These are phyloP conservation scores for Hylodesmum podocarpum DNA, from an alignment of 306 rosid species.

Conservation along the genomic window DNA sequence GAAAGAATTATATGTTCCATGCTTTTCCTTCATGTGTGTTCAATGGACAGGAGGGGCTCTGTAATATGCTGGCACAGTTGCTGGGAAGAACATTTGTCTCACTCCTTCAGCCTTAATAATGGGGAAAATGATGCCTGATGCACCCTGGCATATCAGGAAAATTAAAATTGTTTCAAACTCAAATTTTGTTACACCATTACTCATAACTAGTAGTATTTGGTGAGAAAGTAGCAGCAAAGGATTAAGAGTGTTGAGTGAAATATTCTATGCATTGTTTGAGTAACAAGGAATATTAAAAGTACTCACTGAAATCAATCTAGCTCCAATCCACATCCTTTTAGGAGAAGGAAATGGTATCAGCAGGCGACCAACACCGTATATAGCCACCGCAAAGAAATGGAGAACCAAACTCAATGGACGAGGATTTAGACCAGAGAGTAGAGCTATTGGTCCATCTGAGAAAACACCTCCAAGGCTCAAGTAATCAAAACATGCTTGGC, in stretches of 20 bases:
- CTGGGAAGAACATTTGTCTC: slow-evolving; percentile 83
- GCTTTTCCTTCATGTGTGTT: background rate
- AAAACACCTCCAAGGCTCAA: slow-evolving; percentile 59
- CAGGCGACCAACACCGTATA: slow-evolving; percentile 50
- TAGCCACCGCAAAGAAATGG: slow-evolving; percentile 54
- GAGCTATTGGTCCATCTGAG: slow-evolving; percentile 51
- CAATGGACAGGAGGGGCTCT: slow-evolving; percentile 61
- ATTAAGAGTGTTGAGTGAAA: background rate
- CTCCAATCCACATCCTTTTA: slow-evolving; percentile 52
- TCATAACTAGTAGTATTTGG: background rate
- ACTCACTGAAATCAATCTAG: slow-evolving; percentile 53
- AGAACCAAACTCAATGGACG: slow-evolving; percentile 52
- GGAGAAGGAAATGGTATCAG: slow-evolving; percentile 65
- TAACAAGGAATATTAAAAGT: background rate
- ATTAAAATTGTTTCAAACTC: background rate
- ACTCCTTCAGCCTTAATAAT: slow-evolving; percentile 86
- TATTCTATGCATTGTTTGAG: background rate
- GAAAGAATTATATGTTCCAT: background rate
- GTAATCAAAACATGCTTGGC: slow-evolving; percentile 61
- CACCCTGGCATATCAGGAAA: slow-evolving; percentile 46
- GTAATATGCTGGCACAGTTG: slow-evolving; percentile 75
- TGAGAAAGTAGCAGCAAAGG: background rate
- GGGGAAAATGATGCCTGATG: slow-evolving; percentile 79
- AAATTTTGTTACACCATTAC: background rate
- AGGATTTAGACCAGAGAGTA: slow-evolving; percentile 63